Evolutionary conservation across 208 protist genomes (phyloP).

Genomic region (Herpetomonas tarakana): DNA sequence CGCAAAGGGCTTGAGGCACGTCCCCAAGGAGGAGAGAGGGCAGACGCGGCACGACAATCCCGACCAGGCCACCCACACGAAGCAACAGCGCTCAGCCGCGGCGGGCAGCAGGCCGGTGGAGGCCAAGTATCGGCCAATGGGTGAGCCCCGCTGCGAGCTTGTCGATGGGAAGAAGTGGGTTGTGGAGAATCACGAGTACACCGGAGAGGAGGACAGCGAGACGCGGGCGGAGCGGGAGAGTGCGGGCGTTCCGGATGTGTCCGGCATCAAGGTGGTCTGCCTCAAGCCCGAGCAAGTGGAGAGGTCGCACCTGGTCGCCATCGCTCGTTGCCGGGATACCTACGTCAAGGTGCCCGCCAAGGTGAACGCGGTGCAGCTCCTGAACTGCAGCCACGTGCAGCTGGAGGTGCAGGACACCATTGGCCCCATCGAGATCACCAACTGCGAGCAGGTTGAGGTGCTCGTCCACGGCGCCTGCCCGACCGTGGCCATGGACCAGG

Average conservation of each 20-base stretch:
- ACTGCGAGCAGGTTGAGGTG: slow-evolving; percentile 11
- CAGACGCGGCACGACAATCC: neutral
- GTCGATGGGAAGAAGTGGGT: slow-evolving; percentile 4
- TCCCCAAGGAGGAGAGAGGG: slow-evolving; percentile 7
- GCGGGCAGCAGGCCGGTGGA: too few relatives aligned
- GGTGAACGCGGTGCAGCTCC: slow-evolving; percentile 18
- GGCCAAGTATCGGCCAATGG: neutral
- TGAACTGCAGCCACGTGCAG: slow-evolving; percentile 16
- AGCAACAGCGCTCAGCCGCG: neutral
- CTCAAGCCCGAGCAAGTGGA: neutral
- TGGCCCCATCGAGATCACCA: slow-evolving; percentile 18
- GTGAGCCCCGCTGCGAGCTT: neutral
- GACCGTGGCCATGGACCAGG: slow-evolving; percentile 8
- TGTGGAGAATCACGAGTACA: slow-evolving; percentile 2
- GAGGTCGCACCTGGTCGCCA: slow-evolving; percentile 8
- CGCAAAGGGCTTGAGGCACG: slow-evolving; percentile 14
- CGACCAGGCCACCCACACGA: neutral
- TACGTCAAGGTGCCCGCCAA: slow-evolving; percentile 15
- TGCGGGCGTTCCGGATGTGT: neutral
- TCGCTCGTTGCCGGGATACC: slow-evolving; percentile 12
- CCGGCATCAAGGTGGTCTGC: neutral
- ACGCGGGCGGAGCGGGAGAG: neutral
- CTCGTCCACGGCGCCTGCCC: slow-evolving; percentile 13
- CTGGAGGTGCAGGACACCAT: slow-evolving; percentile 20
- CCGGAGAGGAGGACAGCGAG: neutral